A percentile compares a stretch with the other conserved stretches of the same genome.
Evolutionary conservation across 2,329 filamentous ascomycete species (phyloP).

Genomic region (Cladorrhinum sp.): DNA sequence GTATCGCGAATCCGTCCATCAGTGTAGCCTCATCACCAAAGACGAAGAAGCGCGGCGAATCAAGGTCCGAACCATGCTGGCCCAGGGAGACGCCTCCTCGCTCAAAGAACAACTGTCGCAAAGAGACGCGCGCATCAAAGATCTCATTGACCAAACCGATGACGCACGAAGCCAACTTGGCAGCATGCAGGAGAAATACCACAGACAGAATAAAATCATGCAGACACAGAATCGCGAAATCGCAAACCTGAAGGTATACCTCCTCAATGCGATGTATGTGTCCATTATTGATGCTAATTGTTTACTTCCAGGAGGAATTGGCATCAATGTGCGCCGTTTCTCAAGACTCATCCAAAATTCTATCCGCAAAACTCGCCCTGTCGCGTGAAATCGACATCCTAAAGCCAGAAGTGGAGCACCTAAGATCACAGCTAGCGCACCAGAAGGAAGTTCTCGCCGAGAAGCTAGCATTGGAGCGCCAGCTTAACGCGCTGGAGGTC

Average conservation of each 20-base stretch:
- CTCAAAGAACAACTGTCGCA: conserved; percentile 61
- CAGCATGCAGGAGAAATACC: conserved; percentile 40
- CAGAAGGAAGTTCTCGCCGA: conserved; percentile 71
- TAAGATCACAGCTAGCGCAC: conserved; percentile 51
- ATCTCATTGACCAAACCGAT: conserved; percentile 40
- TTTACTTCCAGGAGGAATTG: conserved; percentile 60
- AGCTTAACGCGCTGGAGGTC: conserved; percentile 72
- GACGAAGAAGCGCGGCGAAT: conserved; percentile 72
- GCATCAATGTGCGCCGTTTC: conserved; percentile 63
- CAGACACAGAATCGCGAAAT: conserved; percentile 49
- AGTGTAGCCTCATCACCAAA: conserved; percentile 65
- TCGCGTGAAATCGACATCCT: conserved; percentile 50
- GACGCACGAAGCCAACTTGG: conserved; percentile 43
- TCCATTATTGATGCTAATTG: conserved; percentile 22
- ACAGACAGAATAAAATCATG: conserved; percentile 46
- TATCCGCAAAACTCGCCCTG: conserved; percentile 57
- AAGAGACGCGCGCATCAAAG: conserved; percentile 57
- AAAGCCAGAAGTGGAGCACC: conserved; percentile 55
- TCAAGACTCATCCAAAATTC: conserved; percentile 66
- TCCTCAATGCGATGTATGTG: no score
- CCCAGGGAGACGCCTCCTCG: conserved; percentile 70
- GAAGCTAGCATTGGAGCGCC: conserved; percentile 75
- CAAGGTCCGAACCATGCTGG: conserved; percentile 65
- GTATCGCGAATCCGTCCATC: conserved; percentile 63
- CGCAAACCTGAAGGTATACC: conserved; percentile 44